Evolutionary conservation across 1,284 basidiomycete species (phyloP).

Genomic region (Vanrija sp.): DNA sequence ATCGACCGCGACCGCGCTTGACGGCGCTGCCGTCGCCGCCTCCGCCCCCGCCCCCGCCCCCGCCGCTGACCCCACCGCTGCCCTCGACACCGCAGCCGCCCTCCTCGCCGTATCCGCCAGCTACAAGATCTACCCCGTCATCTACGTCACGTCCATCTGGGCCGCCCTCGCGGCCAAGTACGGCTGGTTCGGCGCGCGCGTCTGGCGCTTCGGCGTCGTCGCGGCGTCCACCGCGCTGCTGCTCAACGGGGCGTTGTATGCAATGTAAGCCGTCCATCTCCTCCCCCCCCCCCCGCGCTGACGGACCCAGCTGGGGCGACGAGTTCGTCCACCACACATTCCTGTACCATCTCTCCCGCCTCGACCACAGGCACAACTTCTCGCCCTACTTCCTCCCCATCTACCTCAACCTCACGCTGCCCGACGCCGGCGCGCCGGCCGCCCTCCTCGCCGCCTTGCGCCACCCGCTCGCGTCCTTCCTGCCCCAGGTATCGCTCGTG

Average conservation of each 20-base stretch:
- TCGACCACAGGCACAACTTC: conserved; percentile 98
- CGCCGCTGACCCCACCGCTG: no score
- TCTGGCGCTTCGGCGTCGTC: conserved; percentile 64
- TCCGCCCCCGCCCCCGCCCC: background rate
- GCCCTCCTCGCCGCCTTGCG: conserved; percentile 20
- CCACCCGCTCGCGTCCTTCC: conserved; percentile 44
- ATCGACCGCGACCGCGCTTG: conserved; percentile 2
- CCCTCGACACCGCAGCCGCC: conserved; percentile 56
- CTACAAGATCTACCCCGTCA: conserved; percentile 93
- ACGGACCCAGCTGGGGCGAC: conserved; percentile 72
- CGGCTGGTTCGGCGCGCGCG: conserved; percentile 57
- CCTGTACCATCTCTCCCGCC: conserved; percentile 83
- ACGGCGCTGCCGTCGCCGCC: background rate
- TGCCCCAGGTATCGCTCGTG: conserved; percentile 51
- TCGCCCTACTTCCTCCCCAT: conserved; percentile 94
- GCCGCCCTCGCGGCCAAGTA: conserved; percentile 54
- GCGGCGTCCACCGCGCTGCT: conserved; percentile 66
- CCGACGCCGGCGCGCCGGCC: conserved; percentile 45
- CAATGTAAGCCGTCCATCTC: background rate
- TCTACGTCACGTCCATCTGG: conserved; percentile 78
- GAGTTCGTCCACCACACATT: conserved; percentile 90
- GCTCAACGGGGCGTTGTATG: conserved; percentile 62
- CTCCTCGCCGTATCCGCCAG: conserved; percentile 75
- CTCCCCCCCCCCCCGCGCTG: background rate
- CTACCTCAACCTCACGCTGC: conserved; percentile 58